These are phyloP conservation scores for Ascochyta fabae DNA, from an alignment of 2,329 filamentous ascomycete species.

Conservation along the genomic window DNA sequence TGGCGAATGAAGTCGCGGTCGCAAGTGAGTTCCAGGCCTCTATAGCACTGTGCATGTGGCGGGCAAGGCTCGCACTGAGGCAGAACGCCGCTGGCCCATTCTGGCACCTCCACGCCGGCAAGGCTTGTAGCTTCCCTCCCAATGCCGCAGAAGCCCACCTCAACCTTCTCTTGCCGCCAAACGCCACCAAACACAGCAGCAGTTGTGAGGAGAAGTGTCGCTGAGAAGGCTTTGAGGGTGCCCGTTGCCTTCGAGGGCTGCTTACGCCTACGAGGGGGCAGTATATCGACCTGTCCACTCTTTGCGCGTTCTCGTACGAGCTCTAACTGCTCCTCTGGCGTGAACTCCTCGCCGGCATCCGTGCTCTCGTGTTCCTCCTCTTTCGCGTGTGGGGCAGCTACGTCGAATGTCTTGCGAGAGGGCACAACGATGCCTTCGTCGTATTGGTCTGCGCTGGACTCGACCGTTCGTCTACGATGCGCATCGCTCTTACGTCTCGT, in stretches of 20 bases:
- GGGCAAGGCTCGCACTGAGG: conserved; percentile 92
- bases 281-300: conserved; percentile 60
- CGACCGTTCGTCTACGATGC: conserved; percentile 53
- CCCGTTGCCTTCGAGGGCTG: conserved; percentile 50
- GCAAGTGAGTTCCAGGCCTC: conserved; percentile 77
- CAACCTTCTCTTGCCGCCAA: conserved; percentile 95
- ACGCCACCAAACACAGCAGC: conserved; percentile 76
- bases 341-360: conserved; percentile 89
- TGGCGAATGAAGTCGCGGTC: conserved; percentile 87
- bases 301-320: conserved; percentile 72
- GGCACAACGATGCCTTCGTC: conserved; percentile 62
- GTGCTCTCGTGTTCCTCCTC: conserved; percentile 53
- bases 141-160: conserved; percentile 91
- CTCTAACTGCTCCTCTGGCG: conserved; percentile 82
- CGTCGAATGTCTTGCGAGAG: conserved; percentile 65
- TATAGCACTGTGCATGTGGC: conserved; percentile 85
- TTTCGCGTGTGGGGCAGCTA: conserved; percentile 57
- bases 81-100: conserved; percentile 72
- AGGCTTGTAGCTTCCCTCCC: conserved; percentile 66
- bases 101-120: conserved; percentile 71
- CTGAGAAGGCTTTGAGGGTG: conserved; percentile 69
- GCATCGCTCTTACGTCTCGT: conserved; percentile 54
- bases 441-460: conserved; percentile 51
- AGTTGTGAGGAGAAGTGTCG: conserved; percentile 73
- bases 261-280: conserved; percentile 47